Conservation (phyloP, 352 stramenopile species). For the Globisporangium cederbergense region DNA sequence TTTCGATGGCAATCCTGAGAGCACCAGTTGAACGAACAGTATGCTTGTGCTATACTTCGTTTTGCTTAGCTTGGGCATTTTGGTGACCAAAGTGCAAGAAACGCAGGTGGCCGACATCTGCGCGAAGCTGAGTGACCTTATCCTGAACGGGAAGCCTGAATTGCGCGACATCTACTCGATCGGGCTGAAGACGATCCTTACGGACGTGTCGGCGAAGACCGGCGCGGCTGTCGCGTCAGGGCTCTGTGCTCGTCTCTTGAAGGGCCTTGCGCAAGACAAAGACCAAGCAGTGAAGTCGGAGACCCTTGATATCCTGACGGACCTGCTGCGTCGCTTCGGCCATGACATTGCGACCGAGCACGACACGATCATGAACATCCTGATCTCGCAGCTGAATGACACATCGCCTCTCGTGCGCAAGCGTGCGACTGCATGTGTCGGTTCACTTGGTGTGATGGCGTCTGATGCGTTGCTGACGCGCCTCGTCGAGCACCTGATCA, state of each 20-base stretch:
- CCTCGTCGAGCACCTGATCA: slow-evolving; percentile 91
- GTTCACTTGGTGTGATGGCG: slow-evolving; percentile 93
- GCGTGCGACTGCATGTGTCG: slow-evolving; percentile 93
- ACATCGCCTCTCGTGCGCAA: slow-evolving; percentile 92
- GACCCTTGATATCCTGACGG: slow-evolving; percentile 96
- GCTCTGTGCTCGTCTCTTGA: slow-evolving; percentile 65
- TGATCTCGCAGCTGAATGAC: slow-evolving; percentile 83
- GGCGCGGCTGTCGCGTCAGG: slow-evolving; percentile 80
- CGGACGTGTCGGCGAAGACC: slow-evolving; percentile 91
- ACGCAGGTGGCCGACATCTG: slow-evolving; percentile 96
- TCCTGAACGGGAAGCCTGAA: slow-evolving; percentile 95
- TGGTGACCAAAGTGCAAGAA: slow-evolving; percentile 97
- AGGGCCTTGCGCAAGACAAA: slow-evolving; percentile 58
- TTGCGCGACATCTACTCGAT: slow-evolving; percentile 99
- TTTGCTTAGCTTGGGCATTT: slow-evolving; percentile 82
- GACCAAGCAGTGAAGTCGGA: slow-evolving; percentile 88
- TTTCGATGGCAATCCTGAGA: background rate
- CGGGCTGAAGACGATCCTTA: slow-evolving; percentile 96
- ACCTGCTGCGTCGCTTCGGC: slow-evolving; percentile 96
- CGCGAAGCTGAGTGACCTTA: slow-evolving; percentile 94
- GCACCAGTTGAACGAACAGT: background rate
- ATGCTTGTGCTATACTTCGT: background rate
- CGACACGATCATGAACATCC: slow-evolving; percentile 85
- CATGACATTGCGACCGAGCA: slow-evolving; percentile 86
- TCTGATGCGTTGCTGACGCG: slow-evolving; percentile 92